Evolutionary conservation across 495 filamentous ascomycete genomes (phyloP), one percentile per base, ranked within the genome.

Genomic region (Penicillium pancosmium): DNA sequence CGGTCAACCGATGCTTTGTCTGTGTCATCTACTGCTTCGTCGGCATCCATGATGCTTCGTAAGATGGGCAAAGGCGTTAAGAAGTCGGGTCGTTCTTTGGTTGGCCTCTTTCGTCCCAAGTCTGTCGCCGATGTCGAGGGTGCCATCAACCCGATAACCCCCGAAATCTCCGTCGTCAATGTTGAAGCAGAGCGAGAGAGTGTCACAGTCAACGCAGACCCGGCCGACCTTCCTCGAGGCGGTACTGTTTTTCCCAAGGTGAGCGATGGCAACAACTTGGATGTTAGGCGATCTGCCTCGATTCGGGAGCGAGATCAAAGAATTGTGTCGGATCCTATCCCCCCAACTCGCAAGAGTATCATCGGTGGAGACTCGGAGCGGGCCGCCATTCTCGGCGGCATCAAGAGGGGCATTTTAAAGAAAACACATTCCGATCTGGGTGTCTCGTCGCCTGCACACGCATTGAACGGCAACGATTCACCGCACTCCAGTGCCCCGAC

Each of bases 11-110:
- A 99, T 76, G 97, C 98, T 59, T 72, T 99, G 15, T 98, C 95
- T 3, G 92, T 99, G 54, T 97, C 93, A 5, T 98, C 95, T 12
- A 98, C 94, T 16, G 94, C 94, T 31, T 98, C 95, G 7, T 99
- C 94, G 19, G 94, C 94, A 23, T 98, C 95, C 36, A 88, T 99
- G 61, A 99, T 99, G 94, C 93, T 99, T 67, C 86, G 94, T 31
- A 99, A 99, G 80, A 98, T 99, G 95, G 95, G 94, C 65, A 90
- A 91, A 59, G 93, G 95, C 19, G 89, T 97, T 88, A 99, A 96
- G 83, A 93, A 91, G 73, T 87, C 89, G 16, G 89, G 87, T 21
- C 81, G 92, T 34, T 97, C 93, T 9, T 82, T 99, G 47, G 95
- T 96, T 64, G 94, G 94, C 27, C 79, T 99, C 10, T 99, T 99